Evolutionary conservation across 805 yeast genomes (phyloP).

Genomic region (Candida tammaniensis): DNA sequence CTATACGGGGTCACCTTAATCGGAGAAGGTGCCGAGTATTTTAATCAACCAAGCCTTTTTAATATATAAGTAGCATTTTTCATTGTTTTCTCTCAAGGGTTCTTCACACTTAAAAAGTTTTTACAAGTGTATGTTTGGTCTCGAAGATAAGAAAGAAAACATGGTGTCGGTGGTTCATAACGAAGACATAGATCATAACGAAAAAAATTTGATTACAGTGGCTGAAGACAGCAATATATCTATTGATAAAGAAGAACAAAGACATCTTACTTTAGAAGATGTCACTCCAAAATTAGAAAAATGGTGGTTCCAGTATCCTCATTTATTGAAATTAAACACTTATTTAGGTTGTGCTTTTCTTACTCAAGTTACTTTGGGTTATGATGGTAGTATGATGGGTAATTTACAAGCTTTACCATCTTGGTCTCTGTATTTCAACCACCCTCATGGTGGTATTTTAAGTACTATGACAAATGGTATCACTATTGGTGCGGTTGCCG

Average conservation of each 20-base stretch:
- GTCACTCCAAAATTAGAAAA: conserved; percentile 2
- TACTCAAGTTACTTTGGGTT: conserved; percentile 13
- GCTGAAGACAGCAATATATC: too few species aligned
- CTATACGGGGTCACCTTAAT: too few species aligned
- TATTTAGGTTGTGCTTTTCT: conserved; percentile 9
- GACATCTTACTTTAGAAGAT: background rate
- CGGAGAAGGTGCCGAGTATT: too few species aligned
- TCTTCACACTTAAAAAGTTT: too few species aligned
- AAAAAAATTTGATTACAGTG: too few species aligned
- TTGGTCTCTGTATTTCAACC: conserved; percentile 41
- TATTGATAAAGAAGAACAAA: background rate
- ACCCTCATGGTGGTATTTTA: conserved; percentile 29
- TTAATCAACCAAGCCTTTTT: too few species aligned
- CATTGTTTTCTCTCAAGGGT: too few species aligned
- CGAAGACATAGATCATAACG: too few species aligned
- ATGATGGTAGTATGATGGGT: conserved; percentile 48
- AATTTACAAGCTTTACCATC: conserved; percentile 43
- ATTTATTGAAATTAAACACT: conserved; percentile 10
- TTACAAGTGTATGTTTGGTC: too few species aligned
- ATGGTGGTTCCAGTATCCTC: conserved; percentile 10
- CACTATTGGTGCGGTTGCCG: conserved; percentile 13
- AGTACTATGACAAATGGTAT: conserved; percentile 36
- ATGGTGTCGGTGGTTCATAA: too few species aligned
- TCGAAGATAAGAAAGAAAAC: too few species aligned
- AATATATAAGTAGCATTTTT: too few species aligned